These are phyloP conservation scores for Metarhizium sp. DNA, from an alignment of 2,329 filamentous ascomycete genomes.

Conservation along the genomic window DNA sequence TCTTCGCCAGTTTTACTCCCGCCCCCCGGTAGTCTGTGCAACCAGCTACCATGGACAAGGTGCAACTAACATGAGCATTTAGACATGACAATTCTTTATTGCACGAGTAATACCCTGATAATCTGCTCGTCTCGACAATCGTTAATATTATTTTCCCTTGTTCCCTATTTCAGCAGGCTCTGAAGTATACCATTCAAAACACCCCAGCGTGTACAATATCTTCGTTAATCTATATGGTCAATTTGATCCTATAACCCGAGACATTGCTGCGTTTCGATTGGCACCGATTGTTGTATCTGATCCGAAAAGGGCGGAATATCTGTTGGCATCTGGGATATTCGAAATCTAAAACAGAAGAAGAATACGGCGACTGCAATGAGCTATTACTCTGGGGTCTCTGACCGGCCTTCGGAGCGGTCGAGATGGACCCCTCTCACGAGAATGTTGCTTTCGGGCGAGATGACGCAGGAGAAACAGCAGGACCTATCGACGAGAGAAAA, in stretches of 20 bases:
- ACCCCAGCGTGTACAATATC: neutral
- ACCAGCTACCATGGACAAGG: neutral
- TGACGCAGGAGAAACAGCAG: slow-evolving; percentile 64
- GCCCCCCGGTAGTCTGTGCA: neutral
- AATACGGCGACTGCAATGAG: slow-evolving; percentile 14
- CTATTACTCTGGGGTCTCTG: slow-evolving; percentile 16
- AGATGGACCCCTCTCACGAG: slow-evolving; percentile 76
- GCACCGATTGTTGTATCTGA: neutral
- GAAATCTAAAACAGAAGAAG: slow-evolving; percentile 5
- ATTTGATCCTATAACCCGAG: neutral
- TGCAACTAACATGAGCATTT: neutral
- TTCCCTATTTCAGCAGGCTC: slow-evolving; percentile 6
- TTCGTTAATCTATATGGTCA: neutral
- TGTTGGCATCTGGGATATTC: neutral
- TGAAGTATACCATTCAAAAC: neutral
- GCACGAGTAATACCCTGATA: neutral
- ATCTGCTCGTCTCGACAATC: neutral
- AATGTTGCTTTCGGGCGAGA: slow-evolving; percentile 75
- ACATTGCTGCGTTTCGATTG: neutral
- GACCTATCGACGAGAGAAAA: slow-evolving; percentile 60
- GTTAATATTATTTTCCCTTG: neutral
- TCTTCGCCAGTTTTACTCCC: neutral
- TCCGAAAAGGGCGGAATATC: neutral
- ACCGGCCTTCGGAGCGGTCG: slow-evolving; percentile 54
- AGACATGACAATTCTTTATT: neutral